Base-by-base conservation (phyloP, 75 land plant species). In the Selaginella tamariscina region DNA sequence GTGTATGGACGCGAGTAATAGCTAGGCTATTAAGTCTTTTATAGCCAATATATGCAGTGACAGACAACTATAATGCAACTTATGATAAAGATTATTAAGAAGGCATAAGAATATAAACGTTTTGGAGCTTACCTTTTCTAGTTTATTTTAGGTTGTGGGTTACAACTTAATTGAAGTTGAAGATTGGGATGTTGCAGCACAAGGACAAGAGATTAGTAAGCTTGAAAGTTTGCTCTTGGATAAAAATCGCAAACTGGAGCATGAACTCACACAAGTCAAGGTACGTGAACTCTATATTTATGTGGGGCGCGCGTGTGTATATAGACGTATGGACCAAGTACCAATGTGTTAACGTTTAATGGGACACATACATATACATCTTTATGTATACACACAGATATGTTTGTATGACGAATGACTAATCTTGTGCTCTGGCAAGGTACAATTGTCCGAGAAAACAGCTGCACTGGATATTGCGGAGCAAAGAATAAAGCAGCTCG, bases 151-250 rank as follows among this genome's bases (percentile, higher is more conserved):
- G 98, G 98, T 96, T 32, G 98, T 94, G 56, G 98, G 98, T 28
- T 94, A 94, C 74, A 94, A 94, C 74, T 94, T 95, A 39, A 85
- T 94, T 32, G 98, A 94, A 73, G 83, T 88, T 56, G 98, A 94
- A 77, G 98, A 94, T 78, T 94, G 98, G 98, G 98, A 94, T 67
- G 71, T 79, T 30, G 98, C 98, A 67, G 85, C 96, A 1, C 84
- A 77, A 64, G 96, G 86, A 27, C 86, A 87, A 71, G 98, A 94
- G 68, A 94, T 94, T 83, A 91, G 88, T 71, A 89, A 87, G 73
- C 73, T 94, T 32, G 98, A 94, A 78, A 75, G 88, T 1, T 79
- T 94, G 66, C 78, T 94, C 54, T 91, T 94, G 54, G 98, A 94
- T 57, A 94, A 94, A 71, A 94, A 94, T 55, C 73, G 88, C 32